These are phyloP conservation scores for Rhodotorula sp. DNA, from an alignment of 1,284 basidiomycete species.

Conservation along the genomic window DNA sequence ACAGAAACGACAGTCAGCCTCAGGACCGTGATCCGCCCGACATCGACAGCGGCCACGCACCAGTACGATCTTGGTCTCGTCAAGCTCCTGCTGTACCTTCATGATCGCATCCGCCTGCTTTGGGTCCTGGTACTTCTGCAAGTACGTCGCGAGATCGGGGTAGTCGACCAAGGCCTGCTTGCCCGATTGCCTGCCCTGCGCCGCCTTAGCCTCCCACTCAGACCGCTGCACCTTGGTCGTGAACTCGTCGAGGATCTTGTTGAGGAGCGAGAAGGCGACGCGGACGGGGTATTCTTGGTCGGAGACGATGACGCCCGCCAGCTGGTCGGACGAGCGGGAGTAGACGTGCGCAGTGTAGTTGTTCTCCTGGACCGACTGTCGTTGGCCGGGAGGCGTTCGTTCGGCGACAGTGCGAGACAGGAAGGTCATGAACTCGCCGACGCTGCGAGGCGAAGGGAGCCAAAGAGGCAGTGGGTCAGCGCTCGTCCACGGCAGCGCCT, in stretches of 20 bases:
- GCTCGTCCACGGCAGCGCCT: too few relatives aligned
- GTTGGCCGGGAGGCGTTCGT: slow-evolving; percentile 77
- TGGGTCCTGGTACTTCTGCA: slow-evolving; percentile 96
- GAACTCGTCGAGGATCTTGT: slow-evolving; percentile 94
- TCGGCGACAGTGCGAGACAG: slow-evolving; percentile 90
- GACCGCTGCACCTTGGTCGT: slow-evolving; percentile 70
- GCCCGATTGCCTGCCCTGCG: slow-evolving; percentile 24
- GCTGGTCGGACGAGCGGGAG: slow-evolving; percentile 45
- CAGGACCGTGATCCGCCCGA: not conserved
- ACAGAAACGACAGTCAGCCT: not conserved
- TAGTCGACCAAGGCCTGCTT: slow-evolving; percentile 44
- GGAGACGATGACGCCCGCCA: slow-evolving; percentile 80
- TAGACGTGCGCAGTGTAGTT: slow-evolving; percentile 92
- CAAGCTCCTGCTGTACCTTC: slow-evolving; percentile 96
- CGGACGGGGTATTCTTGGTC: slow-evolving; percentile 96
- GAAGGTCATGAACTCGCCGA: slow-evolving; percentile 86
- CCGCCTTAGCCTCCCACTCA: slow-evolving; percentile 60
- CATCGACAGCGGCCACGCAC: slow-evolving; percentile 54
- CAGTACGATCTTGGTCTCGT: slow-evolving; percentile 98
- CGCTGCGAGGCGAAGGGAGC: slow-evolving; percentile 42
- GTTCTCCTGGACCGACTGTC: slow-evolving; percentile 91
- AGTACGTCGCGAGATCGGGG: slow-evolving; percentile 67
- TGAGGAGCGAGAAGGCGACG: slow-evolving; percentile 84
- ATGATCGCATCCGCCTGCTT: slow-evolving; percentile 97
- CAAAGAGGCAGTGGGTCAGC: not conserved